Percentiles rank a stretch among this genome's conserved stretches.
phyloP scores from a whole-genome alignment of 192 early-diverging fungal genomes.

The Coemansia sp. region DNA sequence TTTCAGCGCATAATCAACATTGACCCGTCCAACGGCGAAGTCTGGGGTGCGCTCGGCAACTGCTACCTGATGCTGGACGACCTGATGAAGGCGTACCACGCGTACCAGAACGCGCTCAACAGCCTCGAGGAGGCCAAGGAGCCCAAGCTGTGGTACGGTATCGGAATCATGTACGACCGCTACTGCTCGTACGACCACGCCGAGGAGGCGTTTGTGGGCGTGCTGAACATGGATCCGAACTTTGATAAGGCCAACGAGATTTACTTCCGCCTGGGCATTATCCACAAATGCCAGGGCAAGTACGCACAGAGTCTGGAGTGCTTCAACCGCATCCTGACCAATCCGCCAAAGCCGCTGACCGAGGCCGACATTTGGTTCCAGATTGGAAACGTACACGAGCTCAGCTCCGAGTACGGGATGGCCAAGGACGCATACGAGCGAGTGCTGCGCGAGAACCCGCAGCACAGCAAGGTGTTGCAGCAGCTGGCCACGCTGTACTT shows the following conservation, averaged over 20 bases:
- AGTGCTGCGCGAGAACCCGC: constrained; percentile 82
- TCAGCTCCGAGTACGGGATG: constrained; percentile 74
- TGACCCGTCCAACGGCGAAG: constrained; percentile 83
- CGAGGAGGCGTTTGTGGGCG: constrained; percentile 92
- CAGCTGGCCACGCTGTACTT: constrained; percentile 98
- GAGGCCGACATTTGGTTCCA: constrained; percentile 98
- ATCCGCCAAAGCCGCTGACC: constrained; percentile 90
- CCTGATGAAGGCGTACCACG: constrained; percentile 87
- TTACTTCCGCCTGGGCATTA: constrained; percentile 95
- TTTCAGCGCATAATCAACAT: constrained; percentile 84
- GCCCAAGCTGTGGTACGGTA: constrained; percentile 98
- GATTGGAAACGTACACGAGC: constrained; percentile 95
- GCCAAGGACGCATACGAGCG: constrained; percentile 93
- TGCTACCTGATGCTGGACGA: constrained; percentile 97
- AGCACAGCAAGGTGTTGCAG: constrained; percentile 92
- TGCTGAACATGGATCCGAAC: constrained; percentile 90
- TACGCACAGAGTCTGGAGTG: constrained; percentile 58
- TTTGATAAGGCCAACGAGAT: constrained; percentile 98
- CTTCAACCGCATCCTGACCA: constrained; percentile 83
- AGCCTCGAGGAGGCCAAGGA: constrained; percentile 91
- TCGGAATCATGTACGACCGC: constrained; percentile 95
- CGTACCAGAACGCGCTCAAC: constrained; percentile 95
- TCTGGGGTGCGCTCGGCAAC: constrained; percentile 93
- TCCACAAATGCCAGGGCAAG: constrained; percentile 75
- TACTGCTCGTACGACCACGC: constrained; percentile 97